These are phyloP conservation scores for Dendrocalamus latiflorus DNA, from an alignment of 202 grass and related monocot genomes.

Conservation along the genomic window DNA sequence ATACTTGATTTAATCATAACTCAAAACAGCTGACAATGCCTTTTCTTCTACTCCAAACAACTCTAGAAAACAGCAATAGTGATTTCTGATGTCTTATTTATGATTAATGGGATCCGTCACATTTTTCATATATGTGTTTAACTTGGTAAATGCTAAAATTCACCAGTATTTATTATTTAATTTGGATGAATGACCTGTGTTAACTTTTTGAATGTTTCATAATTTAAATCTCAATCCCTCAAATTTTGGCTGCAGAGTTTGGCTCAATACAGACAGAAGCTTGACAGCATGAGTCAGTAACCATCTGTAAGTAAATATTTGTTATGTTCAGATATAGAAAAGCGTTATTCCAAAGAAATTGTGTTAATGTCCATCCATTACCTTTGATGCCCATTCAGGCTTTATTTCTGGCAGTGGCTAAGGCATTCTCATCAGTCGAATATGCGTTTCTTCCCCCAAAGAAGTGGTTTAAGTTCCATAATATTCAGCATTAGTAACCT, in stretches of 20 bases:
- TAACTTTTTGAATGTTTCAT: background rate
- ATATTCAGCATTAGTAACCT: background rate
- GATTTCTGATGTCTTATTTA: background rate
- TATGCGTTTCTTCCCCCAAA: slow-evolving; percentile 5
- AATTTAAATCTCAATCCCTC: background rate
- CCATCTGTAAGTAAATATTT: slow-evolving; percentile 23
- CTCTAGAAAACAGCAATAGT: too few species aligned
- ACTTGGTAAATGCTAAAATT: background rate
- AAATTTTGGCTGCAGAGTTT: slow-evolving; percentile 46
- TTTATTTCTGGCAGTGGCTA: background rate
- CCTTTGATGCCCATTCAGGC: slow-evolving; percentile 16
- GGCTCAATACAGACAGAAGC: slow-evolving; percentile 73
- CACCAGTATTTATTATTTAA: background rate
- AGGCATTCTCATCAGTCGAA: slow-evolving; percentile 33
- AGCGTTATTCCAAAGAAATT: background rate
- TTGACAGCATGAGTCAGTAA: slow-evolving; percentile 51
- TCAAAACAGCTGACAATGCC: background rate
- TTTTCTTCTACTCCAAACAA: background rate
- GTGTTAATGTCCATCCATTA: background rate
- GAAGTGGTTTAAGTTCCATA: slow-evolving; percentile 1
- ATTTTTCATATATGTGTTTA: background rate
- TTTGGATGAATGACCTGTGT: background rate
- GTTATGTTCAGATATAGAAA: background rate
- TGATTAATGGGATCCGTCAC: background rate
- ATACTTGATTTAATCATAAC: background rate